These are phyloP conservation scores for Climacium dendroides DNA, from an alignment of 225 moss, liverwort and hornwort species.

Conservation along the genomic window DNA sequence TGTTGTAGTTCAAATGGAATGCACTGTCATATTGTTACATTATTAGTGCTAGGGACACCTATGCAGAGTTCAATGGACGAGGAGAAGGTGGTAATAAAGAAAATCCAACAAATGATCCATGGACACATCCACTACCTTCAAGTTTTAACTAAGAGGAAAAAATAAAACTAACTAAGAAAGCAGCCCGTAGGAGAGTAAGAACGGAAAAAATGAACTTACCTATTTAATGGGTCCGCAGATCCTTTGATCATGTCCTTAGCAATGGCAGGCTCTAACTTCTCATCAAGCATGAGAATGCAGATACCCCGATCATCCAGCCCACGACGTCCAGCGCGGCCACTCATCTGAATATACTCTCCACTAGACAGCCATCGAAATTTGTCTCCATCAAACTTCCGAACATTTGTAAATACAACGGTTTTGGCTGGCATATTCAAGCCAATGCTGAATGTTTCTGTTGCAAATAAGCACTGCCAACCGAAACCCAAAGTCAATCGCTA, in stretches of 20 bases:
- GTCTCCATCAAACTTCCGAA: slow-evolving; percentile 97
- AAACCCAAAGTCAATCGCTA: not conserved
- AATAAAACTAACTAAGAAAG: not conserved
- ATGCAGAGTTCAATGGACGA: not conserved
- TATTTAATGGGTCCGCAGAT: slow-evolving; percentile 81
- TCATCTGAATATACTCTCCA: slow-evolving; percentile 99
- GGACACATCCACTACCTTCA: not conserved
- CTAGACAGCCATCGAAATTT: slow-evolving; percentile 91
- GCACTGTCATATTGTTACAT: slow-evolving; percentile 48
- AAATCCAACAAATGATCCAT: not conserved
- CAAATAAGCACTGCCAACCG: slow-evolving; percentile 78
- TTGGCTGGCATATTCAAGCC: slow-evolving; percentile 99
- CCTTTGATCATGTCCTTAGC: slow-evolving; percentile 97
- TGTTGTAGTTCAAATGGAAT: slow-evolving; percentile 90
- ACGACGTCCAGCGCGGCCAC: slow-evolving; percentile 99
- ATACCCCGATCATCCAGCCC: slow-evolving; percentile 94
- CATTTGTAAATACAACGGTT: slow-evolving; percentile 98
- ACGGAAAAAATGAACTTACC: slow-evolving; percentile 12
- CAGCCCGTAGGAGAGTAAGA: not conserved
- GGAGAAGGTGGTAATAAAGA: not conserved
- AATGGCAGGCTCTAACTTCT: slow-evolving; percentile 87
- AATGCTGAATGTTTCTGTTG: slow-evolving; percentile 98
- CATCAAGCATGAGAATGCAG: slow-evolving; percentile 98
- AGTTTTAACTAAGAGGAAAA: not conserved
- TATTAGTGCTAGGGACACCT: not conserved